Evolutionary conservation across 2,329 filamentous ascomycete species (phyloP), one percentile per base, ranked within the genome.

Genomic region (Neonectria punicea): DNA sequence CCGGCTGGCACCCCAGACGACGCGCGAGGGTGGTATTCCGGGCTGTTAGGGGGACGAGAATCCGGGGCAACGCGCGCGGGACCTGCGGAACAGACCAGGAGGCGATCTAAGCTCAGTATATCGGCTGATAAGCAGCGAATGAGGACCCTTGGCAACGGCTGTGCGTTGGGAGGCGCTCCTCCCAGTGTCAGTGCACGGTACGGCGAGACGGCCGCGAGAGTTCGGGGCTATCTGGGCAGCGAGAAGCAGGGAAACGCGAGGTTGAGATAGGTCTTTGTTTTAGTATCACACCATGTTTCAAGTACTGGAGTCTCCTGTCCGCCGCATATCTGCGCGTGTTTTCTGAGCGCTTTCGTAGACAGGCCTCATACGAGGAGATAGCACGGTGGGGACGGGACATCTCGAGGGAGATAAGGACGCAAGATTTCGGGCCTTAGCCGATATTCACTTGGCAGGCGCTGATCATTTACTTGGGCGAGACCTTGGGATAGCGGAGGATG

Each of bases 41-140:
- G 39, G 50, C 39, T 39, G 51, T 25, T 58, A 39, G 41, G n/a
- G n/a, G 22, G 41, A 43, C 22, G 18, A 47, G 28, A 57, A 50
- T 54, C 61, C 28, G 49, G 61, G 61, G 61, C 54, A 43, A 34
- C 41, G 28, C 46, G 25, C 44, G 61, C 55, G 54, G 59, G 54
- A 54, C 30, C 20, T 44, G 47, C 18, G 30, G 36, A 36, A 51
- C 34, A 28, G 46, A n/a, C 56, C 46, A 58, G 43, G 10, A 6
- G 11, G 14, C 25, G 30, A 36, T 58, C 43, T 32, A 18, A 51
- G 56, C 56, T 34, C 44, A 28, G 20, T n/a, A 46, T 41, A 39
- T 47, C 44, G 36, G 54, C 47, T 54, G 61, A 63, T 63, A 63
- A 63, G 54, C 59, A 13, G 46, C 46, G 25, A 4, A 16, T 1